Evolutionary conservation across 2,329 filamentous ascomycete genomes (phyloP).

Genomic region (Pseudocercospora fijiensis): DNA sequence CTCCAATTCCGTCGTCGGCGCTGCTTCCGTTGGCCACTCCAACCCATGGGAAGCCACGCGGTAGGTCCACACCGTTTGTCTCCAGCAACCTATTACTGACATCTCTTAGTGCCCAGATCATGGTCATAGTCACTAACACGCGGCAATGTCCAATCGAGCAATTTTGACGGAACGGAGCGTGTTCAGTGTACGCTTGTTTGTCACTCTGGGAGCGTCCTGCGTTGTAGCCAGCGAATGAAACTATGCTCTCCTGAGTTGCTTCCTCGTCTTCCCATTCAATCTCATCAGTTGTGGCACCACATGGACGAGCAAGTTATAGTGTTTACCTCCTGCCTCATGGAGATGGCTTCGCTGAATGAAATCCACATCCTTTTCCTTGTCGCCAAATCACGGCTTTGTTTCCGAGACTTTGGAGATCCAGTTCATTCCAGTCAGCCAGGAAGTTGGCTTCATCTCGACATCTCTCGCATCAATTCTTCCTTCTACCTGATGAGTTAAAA

Average conservation of each 20-base stretch:
- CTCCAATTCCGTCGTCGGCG: too few relatives aligned
- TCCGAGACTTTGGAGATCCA: neutral
- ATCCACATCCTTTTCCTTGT: neutral
- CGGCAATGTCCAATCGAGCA: neutral
- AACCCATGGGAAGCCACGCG: too few relatives aligned
- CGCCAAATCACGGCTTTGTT: neutral
- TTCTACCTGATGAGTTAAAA: neutral
- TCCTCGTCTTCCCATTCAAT: too few relatives aligned
- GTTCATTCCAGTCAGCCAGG: neutral
- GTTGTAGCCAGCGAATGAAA: neutral
- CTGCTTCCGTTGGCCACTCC: too few relatives aligned
- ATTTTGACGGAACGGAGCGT: neutral
- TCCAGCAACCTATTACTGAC: too few relatives aligned
- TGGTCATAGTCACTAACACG: too few relatives aligned
- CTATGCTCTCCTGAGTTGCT: neutral
- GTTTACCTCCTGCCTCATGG: too few relatives aligned
- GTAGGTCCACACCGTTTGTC: too few relatives aligned
- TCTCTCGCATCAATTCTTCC: neutral
- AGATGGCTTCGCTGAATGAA: neutral
- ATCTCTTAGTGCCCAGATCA: too few relatives aligned
- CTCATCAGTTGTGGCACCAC: too few relatives aligned
- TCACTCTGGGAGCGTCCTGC: neutral
- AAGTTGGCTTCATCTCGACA: neutral
- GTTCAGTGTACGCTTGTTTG: neutral
- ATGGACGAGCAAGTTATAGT: too few relatives aligned